Conservation (phyloP, 768 basidiomycete genomes). For the Psilocybe cubensis region DNA sequence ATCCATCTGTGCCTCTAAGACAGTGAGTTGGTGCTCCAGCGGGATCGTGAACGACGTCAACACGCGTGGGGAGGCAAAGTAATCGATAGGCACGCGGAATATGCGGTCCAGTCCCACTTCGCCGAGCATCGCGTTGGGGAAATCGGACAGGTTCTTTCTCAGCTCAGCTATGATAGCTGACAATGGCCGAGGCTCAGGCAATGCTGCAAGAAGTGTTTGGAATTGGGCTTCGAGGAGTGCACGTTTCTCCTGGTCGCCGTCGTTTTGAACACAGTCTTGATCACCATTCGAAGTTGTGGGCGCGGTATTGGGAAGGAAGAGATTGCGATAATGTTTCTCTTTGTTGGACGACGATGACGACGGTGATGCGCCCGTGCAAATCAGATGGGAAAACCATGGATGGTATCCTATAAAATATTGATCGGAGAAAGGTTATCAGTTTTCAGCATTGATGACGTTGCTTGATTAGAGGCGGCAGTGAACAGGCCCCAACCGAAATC, state of each 20-base stretch:
- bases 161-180: slow-evolving; percentile 61
- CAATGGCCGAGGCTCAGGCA: slow-evolving; percentile 77
- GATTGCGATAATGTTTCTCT: slow-evolving; percentile 71
- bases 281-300: slow-evolving; percentile 16
- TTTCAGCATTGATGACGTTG: background rate
- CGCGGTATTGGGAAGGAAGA: slow-evolving; percentile 55
- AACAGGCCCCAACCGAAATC: background rate
- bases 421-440: background rate
- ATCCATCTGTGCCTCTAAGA: slow-evolving; percentile 85
- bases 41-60: slow-evolving; percentile 82
- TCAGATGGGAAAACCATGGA: slow-evolving; percentile 90
- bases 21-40: slow-evolving; percentile 74
- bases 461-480: background rate
- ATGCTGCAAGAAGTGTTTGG: slow-evolving; percentile 54
- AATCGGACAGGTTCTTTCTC: slow-evolving; percentile 57
- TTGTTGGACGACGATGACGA: slow-evolving; percentile 43
- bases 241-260: background rate
- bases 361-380: slow-evolving; percentile 38
- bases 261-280: slow-evolving; percentile 30
- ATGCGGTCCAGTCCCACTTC: slow-evolving; percentile 91
- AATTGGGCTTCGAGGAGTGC: slow-evolving; percentile 44
- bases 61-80: slow-evolving; percentile 48
- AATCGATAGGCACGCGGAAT: slow-evolving; percentile 72
- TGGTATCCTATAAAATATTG: slow-evolving; percentile 68
- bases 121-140: slow-evolving; percentile 82